Evolutionary conservation across 2,329 filamentous ascomycete species (phyloP), one percentile per base, ranked within the genome.

Genomic region (Diaporthe ampelina): DNA sequence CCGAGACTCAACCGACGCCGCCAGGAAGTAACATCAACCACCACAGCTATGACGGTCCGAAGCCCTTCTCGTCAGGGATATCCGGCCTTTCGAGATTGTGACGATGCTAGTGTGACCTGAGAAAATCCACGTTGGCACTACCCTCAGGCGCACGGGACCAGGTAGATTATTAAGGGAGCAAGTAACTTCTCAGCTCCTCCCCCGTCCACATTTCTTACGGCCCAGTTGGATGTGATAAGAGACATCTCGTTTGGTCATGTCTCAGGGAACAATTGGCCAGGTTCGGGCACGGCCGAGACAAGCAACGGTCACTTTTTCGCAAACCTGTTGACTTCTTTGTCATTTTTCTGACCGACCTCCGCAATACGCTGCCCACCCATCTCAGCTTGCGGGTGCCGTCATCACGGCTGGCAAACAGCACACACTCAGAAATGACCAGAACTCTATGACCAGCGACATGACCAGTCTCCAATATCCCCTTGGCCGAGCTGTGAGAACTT

Each of bases 231-330:
- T 35, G 19, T 50, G 21, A 50, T 48, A 70, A 70, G 65, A 75
- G 71, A 75, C 74, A 75, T 59, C 29, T 19, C 63, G 58, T 67
- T 71, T 75, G 57, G 57, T 70, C 74, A 56, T 72, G 70, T 72
- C 57, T 61, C 70, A 72, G 70, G 45, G 26, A 32, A 72, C 57
- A 63, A 72, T 72, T n/a, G 48, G 48, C 57, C 29, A 57, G 52
- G 48, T 71, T 57, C n/a, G 56, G 57, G 52, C 57, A 67, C 40
- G 48, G n/a, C 56, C 58, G 72, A 73, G 57, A 73, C 71, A 70
- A 68, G 50, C 37, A 43, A 67, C 56, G 70, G 57, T 26, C 58
- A 67, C 57, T 32, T 54, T 59, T 54, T 48, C 35, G 24, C 48
- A 32, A 32, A 72, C 58, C 35, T 32, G 15, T 56, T 63, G 32